Evolutionary conservation across 2,329 filamentous ascomycete species (phyloP), one percentile per base, ranked within the genome.

Genomic region (Trichoderma hamatum): DNA sequence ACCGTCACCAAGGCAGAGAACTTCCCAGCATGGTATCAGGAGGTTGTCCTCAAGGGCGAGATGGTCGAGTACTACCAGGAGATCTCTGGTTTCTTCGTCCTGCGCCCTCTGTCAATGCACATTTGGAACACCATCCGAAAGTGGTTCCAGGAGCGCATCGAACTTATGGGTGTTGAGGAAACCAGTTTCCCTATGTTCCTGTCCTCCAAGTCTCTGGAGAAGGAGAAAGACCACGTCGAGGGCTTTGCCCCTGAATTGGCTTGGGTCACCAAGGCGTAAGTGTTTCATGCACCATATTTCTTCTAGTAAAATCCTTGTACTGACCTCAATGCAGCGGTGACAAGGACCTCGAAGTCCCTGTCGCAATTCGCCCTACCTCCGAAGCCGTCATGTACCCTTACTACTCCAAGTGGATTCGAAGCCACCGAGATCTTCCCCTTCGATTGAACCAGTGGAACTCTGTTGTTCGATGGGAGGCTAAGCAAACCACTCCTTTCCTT

Each of bases 381-480:
- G 89, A 91, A 82, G 88, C 88, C 71, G 93, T 96, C 82, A 97
- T 97, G 92, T 97, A 97, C 83, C 92, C 92, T 71, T 96, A 97
- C 86, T 97, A 96, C 80, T 88, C 93, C 73, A 96, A 97, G 82
- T 97, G 96, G 93, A 98, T 99, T 80, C 91, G 95, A 80, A 95
- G 91, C 78, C 94, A 99, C 82, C 89, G 96, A 76, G 96, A 99
- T 78, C 90, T 99, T 70, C 96, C 96, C 71, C 86, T 98, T 74
- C 91, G 93, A 77, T 86, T 98, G 73, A 98, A 98, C 84, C 96
- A 99, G 82, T 99, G 96, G 96, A 97, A 97, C 86, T 97, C 91
- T 16, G 86, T 88, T 72, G 86, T 97, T 60, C 89, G 95, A 75
- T 98, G 96, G 96, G 96, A 98, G 82, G 96, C 97, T 79, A 98